Evolutionary conservation across 78 protist genomes (phyloP).

Genomic region (Dictyostelium firmibasis): DNA sequence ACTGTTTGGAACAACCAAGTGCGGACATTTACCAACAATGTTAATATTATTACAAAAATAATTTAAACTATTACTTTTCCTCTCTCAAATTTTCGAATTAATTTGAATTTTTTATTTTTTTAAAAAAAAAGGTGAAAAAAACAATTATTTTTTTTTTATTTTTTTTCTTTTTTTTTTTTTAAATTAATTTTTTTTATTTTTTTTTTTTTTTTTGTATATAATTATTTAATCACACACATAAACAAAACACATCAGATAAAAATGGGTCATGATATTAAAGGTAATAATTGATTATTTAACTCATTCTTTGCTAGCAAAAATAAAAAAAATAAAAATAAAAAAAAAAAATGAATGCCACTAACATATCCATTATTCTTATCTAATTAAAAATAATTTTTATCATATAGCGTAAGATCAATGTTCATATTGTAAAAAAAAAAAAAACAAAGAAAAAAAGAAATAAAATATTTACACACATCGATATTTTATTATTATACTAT

Average conservation of each 20-base stretch:
- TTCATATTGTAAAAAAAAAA: neutral
- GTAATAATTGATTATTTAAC: neutral
- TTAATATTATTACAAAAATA: too few relatives aligned
- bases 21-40: too few relatives aligned
- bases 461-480: neutral
- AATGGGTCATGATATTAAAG: neutral
- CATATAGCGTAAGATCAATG: neutral
- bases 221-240: neutral
- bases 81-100: too few relatives aligned
- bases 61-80: too few relatives aligned
- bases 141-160: neutral
- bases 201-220: neutral
- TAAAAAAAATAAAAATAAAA: too few relatives aligned
- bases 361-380: neutral
- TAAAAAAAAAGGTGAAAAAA: neutral
- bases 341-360: too few relatives aligned
- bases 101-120: neutral
- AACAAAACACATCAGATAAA: neutral
- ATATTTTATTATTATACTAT: neutral
- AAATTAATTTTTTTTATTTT: neutral
- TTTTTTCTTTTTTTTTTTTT: neutral
- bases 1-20: too few relatives aligned
- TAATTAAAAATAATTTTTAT: too few relatives aligned
- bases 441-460: neutral
- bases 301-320: too few relatives aligned